Conservation (phyloP, 148 eudicot genomes). For the Talinum fruticosum region DNA sequence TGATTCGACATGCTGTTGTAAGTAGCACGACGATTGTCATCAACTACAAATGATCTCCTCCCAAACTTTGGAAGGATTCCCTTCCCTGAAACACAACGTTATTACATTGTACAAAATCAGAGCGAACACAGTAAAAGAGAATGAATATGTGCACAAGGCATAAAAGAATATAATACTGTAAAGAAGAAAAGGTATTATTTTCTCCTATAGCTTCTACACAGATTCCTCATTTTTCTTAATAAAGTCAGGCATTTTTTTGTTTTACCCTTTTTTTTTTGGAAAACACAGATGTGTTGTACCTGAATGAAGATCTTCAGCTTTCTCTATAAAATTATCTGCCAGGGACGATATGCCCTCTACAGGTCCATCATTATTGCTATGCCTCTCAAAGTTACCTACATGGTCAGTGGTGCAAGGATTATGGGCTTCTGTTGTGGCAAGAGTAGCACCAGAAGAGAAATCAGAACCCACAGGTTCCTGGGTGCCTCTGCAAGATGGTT, state of each 20-base stretch:
- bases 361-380: slow-evolving; percentile 39
- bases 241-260: not conserved
- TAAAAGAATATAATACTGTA: not conserved
- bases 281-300: slow-evolving; percentile 36
- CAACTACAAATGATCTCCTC: slow-evolving; percentile 47
- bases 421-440: slow-evolving; percentile 38
- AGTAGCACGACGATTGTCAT: slow-evolving; percentile 74
- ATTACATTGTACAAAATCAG: not conserved
- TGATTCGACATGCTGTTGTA: slow-evolving; percentile 45
- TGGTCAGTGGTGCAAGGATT: slow-evolving; percentile 33
- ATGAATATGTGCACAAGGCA: no score
- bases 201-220: not conserved
- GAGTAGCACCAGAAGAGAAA: slow-evolving; percentile 49
- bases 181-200: not conserved
- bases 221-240: not conserved
- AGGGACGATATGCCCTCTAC: slow-evolving; percentile 46
- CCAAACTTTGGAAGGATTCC: slow-evolving; percentile 44
- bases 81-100: slow-evolving; percentile 42
- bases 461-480: slow-evolving; percentile 72
- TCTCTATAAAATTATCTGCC: slow-evolving; percentile 48
- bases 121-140: not conserved
- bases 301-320: slow-evolving; percentile 50
- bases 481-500: slow-evolving; percentile 34
- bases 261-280: not conserved
- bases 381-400: slow-evolving; percentile 37